Base-by-base conservation (phyloP, 495 filamentous ascomycete genomes). In the Staphylotrichum longicolle region DNA sequence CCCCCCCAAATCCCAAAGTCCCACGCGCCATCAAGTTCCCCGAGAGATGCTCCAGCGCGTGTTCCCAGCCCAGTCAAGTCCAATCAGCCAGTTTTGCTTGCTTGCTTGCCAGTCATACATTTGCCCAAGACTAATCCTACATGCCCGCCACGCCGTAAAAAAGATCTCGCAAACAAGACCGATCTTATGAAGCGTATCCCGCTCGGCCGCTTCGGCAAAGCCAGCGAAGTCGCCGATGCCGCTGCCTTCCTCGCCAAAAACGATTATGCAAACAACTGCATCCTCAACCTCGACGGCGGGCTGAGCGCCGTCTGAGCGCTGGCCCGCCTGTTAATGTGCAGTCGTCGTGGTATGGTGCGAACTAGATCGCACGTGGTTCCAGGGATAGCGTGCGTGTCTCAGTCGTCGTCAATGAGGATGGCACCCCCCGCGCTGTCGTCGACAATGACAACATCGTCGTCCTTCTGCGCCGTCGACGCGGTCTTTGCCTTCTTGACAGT, bases 281-380 rank as follows among this genome's bases (percentile, higher is more conserved):
- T 92, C 33, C 78, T 96, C 8, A 92, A 91, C 66, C 78, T 96
- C n/a, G 91, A 95, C 70, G 91, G 91, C 15, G 91, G 91, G 2
- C 67, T 93, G 57, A 91, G 89, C 15, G 59, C 59, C 66, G 46
- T 50, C 20, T 27, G 20, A 27, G 20, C 20, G 20, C 20, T 27
- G 20, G 20, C 20, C 20, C 20, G 20, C 20, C 20, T 27, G 20
- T n/a, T 57, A 42, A 57, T 34, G 48, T 32, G 2, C 6, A 32
- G 30, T 51, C 5, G 30, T 51, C 5, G 20, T 27, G 20, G 20
- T 27, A 27, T 1, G 20, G 20, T 27, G 1, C 20, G 20, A 27
- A 27, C 20, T 27, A 27, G 20, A 1, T 27, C 20, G 20, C 20
- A 27, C 20, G 7, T 35, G 30, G 42, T 20, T 5, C 40, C 37